A percentile compares a stretch with the other conserved stretches of the same genome.
phyloP scores from a whole-genome alignment of 1,139 yeast genomes.

The Chernovozyma sophiae-reginae region DNA sequence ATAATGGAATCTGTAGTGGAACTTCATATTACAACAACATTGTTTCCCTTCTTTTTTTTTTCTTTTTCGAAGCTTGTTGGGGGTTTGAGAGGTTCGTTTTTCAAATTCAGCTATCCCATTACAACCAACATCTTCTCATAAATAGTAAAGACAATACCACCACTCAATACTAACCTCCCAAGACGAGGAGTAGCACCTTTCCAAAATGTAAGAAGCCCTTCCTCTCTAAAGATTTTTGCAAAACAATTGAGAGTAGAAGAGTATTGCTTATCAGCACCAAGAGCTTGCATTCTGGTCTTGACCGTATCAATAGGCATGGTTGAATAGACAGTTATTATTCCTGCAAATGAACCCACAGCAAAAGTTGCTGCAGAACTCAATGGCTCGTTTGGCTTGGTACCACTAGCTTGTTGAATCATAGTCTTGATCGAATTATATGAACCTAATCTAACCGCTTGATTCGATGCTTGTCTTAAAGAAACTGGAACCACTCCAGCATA shows the following conservation, averaged over 20 bases:
- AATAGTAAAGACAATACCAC: slow-evolving; percentile 93
- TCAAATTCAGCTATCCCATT: too few species aligned
- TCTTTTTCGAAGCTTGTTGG: too few species aligned
- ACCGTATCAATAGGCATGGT: slow-evolving; percentile 99
- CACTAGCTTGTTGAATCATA: slow-evolving; percentile 67
- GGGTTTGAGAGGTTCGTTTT: too few species aligned
- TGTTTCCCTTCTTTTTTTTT: too few species aligned
- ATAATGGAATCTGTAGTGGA: too few species aligned
- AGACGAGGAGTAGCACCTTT: slow-evolving; percentile 96
- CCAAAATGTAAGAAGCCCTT: slow-evolving; percentile 94
- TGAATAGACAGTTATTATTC: slow-evolving; percentile 86
- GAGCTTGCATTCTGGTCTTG: slow-evolving; percentile 95
- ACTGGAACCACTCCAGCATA: slow-evolving; percentile 92
- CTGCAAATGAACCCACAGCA: slow-evolving; percentile 89
- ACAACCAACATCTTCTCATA: slow-evolving; percentile 81
- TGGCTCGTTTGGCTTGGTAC: slow-evolving; percentile 66
- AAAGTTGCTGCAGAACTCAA: slow-evolving; percentile 78
- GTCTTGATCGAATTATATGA: slow-evolving; percentile 87
- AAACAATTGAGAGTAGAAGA: slow-evolving; percentile 79
- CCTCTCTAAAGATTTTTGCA: slow-evolving; percentile 71
- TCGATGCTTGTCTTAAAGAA: slow-evolving; percentile 91
- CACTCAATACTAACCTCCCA: slow-evolving; percentile 87
- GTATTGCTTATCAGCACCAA: slow-evolving; percentile 72
- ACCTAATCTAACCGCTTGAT: slow-evolving; percentile 91
- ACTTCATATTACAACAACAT: too few species aligned